Evolutionary conservation across 2,329 filamentous ascomycete species (phyloP).

Genomic region (Lomentospora prolificans): DNA sequence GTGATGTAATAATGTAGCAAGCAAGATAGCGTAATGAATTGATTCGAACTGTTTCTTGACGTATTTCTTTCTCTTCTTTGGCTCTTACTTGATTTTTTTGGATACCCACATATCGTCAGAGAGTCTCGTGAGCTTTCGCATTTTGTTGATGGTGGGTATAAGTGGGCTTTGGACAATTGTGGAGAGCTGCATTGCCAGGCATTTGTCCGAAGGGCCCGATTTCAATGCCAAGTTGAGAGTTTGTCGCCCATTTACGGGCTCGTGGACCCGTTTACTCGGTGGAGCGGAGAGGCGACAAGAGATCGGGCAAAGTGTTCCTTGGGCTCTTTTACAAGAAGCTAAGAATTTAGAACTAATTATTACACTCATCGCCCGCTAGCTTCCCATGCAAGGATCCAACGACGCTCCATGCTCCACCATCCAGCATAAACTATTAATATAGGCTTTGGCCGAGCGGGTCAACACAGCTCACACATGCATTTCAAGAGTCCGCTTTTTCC

Average conservation of each 20-base stretch:
- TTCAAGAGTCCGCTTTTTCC: too few relatives aligned
- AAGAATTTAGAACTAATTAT: too few relatives aligned
- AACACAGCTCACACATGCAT: too few relatives aligned
- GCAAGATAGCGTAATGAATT: not conserved
- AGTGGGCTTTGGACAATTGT: not conserved
- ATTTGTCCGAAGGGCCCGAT: not conserved
- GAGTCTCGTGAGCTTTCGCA: not conserved
- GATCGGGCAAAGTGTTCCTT: not conserved
- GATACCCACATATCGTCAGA: not conserved
- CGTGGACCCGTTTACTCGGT: not conserved
- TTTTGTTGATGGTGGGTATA: not conserved
- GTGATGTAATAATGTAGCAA: not conserved
- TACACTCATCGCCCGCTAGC: too few relatives aligned
- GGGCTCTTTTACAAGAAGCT: too few relatives aligned
- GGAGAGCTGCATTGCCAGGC: not conserved
- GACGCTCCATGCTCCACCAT: too few relatives aligned
- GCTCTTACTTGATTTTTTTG: too few relatives aligned
- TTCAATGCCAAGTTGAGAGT: too few relatives aligned
- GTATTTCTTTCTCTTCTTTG: not conserved
- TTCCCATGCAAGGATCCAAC: too few relatives aligned
- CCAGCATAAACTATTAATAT: too few relatives aligned
- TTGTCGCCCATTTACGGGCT: not conserved
- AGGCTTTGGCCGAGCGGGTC: too few relatives aligned
- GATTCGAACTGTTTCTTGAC: not conserved
- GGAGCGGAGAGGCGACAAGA: not conserved